Conservation (phyloP, 768 basidiomycete species). For the Amanita rimosa region DNA sequence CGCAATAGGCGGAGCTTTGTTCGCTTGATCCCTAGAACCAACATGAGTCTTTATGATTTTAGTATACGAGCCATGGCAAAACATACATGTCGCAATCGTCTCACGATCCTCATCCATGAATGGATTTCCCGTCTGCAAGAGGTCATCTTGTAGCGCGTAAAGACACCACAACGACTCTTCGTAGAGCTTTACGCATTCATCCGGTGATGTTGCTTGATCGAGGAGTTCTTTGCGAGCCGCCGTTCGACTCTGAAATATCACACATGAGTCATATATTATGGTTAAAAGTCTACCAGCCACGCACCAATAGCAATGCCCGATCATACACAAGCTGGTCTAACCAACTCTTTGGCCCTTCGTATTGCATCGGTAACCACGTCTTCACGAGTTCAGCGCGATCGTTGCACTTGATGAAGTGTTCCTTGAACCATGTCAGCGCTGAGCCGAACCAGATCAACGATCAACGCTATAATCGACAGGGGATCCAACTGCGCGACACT, state of each 20-base stretch:
- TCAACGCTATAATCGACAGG: neutral
- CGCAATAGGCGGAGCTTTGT: slow-evolving; percentile 77
- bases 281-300: slow-evolving; percentile 16
- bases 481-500: slow-evolving; percentile 5
- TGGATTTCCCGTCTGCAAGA: slow-evolving; percentile 71
- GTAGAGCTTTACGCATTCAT: slow-evolving; percentile 89
- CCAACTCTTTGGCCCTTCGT: slow-evolving; percentile 73
- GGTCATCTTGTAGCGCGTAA: slow-evolving; percentile 84
- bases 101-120: slow-evolving; percentile 76
- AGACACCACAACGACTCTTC: slow-evolving; percentile 93
- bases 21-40: slow-evolving; percentile 61
- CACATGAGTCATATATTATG: neutral
- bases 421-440: slow-evolving; percentile 87
- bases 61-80: neutral
- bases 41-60: neutral
- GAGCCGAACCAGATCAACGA: slow-evolving; percentile 3
- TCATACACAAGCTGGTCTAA: slow-evolving; percentile 91
- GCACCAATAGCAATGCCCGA: slow-evolving; percentile 74
- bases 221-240: slow-evolving; percentile 87
- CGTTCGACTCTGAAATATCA: slow-evolving; percentile 61
- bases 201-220: slow-evolving; percentile 61
- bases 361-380: slow-evolving; percentile 78
- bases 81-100: slow-evolving; percentile 68
- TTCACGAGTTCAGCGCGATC: slow-evolving; percentile 84
- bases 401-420: slow-evolving; percentile 89